Evolutionary conservation across 208 protist species (phyloP).

Genomic region (Trypanosoma theileri): DNA sequence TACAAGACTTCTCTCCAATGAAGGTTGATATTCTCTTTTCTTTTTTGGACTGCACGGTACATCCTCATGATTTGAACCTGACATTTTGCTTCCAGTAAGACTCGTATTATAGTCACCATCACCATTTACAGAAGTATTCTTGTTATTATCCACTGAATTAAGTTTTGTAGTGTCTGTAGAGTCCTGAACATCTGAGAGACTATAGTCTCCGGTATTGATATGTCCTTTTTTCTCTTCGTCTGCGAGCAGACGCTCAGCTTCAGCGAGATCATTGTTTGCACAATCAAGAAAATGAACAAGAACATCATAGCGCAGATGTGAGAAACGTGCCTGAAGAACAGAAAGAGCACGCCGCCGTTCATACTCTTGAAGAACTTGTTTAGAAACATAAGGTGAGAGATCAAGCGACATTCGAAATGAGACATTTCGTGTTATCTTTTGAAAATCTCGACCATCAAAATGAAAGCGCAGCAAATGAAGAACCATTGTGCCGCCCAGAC

Average conservation of each 20-base stretch:
- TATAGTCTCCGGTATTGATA: neutral
- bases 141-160: neutral
- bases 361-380: slow-evolving; percentile 43
- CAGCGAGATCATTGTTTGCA: slow-evolving; percentile 29
- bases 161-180: neutral
- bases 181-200: slow-evolving; percentile 15
- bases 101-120: neutral
- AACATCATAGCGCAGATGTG: slow-evolving; percentile 12
- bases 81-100: neutral
- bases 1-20: slow-evolving; percentile 57
- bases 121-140: neutral
- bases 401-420: slow-evolving; percentile 59
- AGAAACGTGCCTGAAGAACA: slow-evolving; percentile 49
- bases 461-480: slow-evolving; percentile 86
- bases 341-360: slow-evolving; percentile 27
- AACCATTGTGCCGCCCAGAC: slow-evolving; percentile 66
- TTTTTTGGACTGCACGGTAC: neutral
- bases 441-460: slow-evolving; percentile 58
- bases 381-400: slow-evolving; percentile 52
- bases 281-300: slow-evolving; percentile 23
- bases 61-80: no score
- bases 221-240: slow-evolving; percentile 1
- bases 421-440: slow-evolving; percentile 63
- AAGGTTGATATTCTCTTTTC: slow-evolving; percentile 12
- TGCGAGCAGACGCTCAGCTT: slow-evolving; percentile 27